Conservation (phyloP, 169 alveolate species). For the Babesia microti region DNA sequence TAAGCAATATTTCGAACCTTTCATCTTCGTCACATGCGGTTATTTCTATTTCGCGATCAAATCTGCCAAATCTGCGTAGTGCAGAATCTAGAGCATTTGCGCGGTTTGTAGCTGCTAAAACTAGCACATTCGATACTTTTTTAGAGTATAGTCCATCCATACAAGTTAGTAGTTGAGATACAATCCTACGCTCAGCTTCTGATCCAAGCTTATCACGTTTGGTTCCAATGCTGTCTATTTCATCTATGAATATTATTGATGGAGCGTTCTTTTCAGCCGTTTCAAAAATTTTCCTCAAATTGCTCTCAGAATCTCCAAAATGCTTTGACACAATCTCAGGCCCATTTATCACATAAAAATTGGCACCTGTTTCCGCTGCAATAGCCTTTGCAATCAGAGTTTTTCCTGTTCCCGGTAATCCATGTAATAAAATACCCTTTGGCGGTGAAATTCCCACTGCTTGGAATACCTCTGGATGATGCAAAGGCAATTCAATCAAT, state of each 20-base stretch:
- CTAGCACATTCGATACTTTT: constrained; percentile 57
- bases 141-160: constrained; percentile 65
- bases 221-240: constrained; percentile 81
- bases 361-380: constrained; percentile 67
- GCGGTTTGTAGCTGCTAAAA: constrained; percentile 86
- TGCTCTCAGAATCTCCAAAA: constrained; percentile 77
- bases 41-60: constrained; percentile 75
- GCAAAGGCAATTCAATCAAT: constrained; percentile 59
- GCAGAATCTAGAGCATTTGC: constrained; percentile 80
- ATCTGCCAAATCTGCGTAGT: constrained; percentile 73
- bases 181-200: constrained; percentile 65
- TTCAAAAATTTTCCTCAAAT: constrained; percentile 66
- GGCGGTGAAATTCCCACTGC: constrained; percentile 71
- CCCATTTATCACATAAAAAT: constrained; percentile 54
- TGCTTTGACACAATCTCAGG: constrained; percentile 68
- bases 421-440: constrained; percentile 69
- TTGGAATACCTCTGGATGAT: constrained; percentile 61
- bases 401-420: constrained; percentile 75
- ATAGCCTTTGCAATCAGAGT: constrained; percentile 69
- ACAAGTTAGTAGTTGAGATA: constrained; percentile 70
- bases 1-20: constrained; percentile 73
- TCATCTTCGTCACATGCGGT: constrained; percentile 75
- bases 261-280: constrained; percentile 59
- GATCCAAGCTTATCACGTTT: constrained; percentile 65
- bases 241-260: constrained; percentile 79